Base-by-base conservation (phyloP, 2,329 filamentous ascomycete species). In the Colletotrichum sp. region DNA sequence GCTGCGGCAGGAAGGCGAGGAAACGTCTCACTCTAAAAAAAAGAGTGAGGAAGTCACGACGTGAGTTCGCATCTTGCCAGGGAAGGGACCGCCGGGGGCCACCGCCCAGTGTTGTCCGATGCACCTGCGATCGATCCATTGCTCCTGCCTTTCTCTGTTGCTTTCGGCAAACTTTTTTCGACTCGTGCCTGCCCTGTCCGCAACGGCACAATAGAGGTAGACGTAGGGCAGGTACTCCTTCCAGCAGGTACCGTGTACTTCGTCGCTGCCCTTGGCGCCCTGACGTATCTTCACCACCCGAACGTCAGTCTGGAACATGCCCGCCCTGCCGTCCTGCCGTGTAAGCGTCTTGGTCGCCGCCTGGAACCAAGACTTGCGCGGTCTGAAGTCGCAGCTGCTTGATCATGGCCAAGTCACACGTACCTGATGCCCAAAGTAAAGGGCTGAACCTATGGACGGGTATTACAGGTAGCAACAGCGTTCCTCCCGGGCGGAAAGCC, bases 281-380 rank as follows among this genome's bases (percentile, higher is more conserved):
- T 64, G 72, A 72, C 39, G 69, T 75, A 68, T 30, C 5, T 21
- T 59, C 7, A 39, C 71, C 36, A 16, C 10, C 36, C 16, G 52
- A 10, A 32, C 48, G 15, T 52, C 30, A 65, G 32, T 34, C 61
- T 72, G 55, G 28, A 72, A 32, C 69, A 63, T 66, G 26, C 24
- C 26, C 39, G 65, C 36, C 55, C 28, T 69, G 57, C 39, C 36
- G 39, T n/a, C 12, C 36, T 39, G 66, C 57, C 57, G 43, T 65
- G 43, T 36, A 74, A 74, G 66, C 66, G 30, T 55, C 71, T 70
- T 74, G 67, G 72, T 67, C 39, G 28, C 34, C 36, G 24, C 61
- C 24, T 12, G 52, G 28, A 48, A 72, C 24, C 72, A 71, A 63
- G 61, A 48, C 52, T 30, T 61, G 24, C 4, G 67, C n/a, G 39